These are phyloP conservation scores for Penicillium sp. DNA, from an alignment of 2,329 filamentous ascomycete species.

Conservation along the genomic window DNA sequence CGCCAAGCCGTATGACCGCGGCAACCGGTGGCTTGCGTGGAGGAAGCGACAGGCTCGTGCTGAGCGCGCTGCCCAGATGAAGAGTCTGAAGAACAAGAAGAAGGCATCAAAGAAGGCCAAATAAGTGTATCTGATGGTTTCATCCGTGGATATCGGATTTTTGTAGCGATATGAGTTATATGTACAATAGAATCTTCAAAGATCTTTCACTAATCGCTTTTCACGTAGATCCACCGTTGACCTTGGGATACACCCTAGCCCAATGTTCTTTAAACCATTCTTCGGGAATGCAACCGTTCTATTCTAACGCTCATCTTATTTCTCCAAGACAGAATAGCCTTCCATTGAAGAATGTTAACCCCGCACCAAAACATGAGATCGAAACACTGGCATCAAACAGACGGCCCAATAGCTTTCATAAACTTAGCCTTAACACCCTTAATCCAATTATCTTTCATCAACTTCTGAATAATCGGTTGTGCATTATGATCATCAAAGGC, in stretches of 20 bases:
- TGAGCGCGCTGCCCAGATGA: slow-evolving; percentile 51
- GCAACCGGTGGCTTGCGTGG: slow-evolving; percentile 63
- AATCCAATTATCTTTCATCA: slow-evolving; percentile 10
- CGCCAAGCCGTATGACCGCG: slow-evolving; percentile 53
- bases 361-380: not conserved
- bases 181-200: slow-evolving; percentile 32
- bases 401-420: slow-evolving; percentile 2
- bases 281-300: too few relatives aligned
- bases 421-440: slow-evolving; percentile 10
- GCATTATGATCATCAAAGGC: slow-evolving; percentile 12
- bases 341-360: too few relatives aligned
- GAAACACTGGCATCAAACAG: not conserved
- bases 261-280: too few relatives aligned
- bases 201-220: not conserved
- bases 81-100: slow-evolving; percentile 49
- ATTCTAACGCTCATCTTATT: too few relatives aligned
- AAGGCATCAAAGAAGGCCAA: slow-evolving; percentile 38
- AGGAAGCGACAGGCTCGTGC: slow-evolving; percentile 53
- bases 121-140: slow-evolving; percentile 26
- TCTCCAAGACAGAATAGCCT: too few relatives aligned
- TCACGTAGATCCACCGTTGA: not conserved
- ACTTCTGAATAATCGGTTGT: slow-evolving; percentile 12
- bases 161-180: slow-evolving; percentile 27
- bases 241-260: too few relatives aligned
- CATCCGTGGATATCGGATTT: slow-evolving; percentile 20